A percentile compares a stretch with the other conserved stretches of the same genome.
Evolutionary conservation across 352 stramenopile species (phyloP).

Genomic region (Pilasporangium apinafurcum): DNA sequence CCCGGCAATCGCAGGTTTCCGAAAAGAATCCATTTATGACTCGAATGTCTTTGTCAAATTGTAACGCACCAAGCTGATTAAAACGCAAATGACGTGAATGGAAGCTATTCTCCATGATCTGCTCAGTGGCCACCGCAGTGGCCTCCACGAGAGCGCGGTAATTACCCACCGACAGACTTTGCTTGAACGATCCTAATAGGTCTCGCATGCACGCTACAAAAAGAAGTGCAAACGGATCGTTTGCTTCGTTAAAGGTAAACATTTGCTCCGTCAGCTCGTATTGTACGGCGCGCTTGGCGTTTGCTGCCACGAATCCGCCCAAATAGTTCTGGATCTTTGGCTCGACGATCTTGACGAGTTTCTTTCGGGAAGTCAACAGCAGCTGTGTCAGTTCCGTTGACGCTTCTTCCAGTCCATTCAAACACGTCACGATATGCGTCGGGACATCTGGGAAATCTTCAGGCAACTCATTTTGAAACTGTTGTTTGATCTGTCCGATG

Average conservation of each 20-base stretch:
- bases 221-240: conserved; percentile 77
- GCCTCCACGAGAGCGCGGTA: conserved; percentile 44
- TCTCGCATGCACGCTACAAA: conserved; percentile 61
- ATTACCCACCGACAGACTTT: conserved; percentile 52
- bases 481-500: conserved; percentile 69
- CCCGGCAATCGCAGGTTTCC: conserved; percentile 40
- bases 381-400: conserved; percentile 63
- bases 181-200: conserved; percentile 43
- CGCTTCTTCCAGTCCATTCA: conserved; percentile 70
- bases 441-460: conserved; percentile 72
- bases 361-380: conserved; percentile 61
- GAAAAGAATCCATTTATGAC: conserved; percentile 63
- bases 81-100: conserved; percentile 41
- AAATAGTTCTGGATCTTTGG: conserved; percentile 58
- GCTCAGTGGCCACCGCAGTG: conserved; percentile 28
- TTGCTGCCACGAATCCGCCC: conserved; percentile 35
- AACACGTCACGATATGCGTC: conserved; percentile 61
- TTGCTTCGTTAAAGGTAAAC: conserved; percentile 85
- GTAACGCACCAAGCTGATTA: conserved; percentile 76
- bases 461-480: conserved; percentile 66
- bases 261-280: conserved; percentile 83
- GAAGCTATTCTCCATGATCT: conserved; percentile 66
- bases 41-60: conserved; percentile 85
- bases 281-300: conserved; percentile 39
- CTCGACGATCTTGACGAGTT: conserved; percentile 69